phyloP scores from a whole-genome alignment of 495 filamentous ascomycete genomes.

The Trichoderma asperelloides region DNA sequence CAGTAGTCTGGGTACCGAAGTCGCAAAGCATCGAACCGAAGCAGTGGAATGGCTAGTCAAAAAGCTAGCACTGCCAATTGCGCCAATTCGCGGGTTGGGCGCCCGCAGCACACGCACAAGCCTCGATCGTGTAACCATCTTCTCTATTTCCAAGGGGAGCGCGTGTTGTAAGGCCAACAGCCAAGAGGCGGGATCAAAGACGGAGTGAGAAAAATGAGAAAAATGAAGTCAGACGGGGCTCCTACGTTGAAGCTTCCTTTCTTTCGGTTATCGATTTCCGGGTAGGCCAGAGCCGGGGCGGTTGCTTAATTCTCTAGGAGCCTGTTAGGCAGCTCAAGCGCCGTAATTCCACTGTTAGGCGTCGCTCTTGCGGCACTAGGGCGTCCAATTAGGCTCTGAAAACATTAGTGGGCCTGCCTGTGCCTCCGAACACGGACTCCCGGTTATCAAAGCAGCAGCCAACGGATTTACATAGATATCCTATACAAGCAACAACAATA shows the following conservation, averaged over 20 bases:
- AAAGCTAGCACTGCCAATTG: neutral
- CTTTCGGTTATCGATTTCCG: neutral
- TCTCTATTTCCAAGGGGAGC: neutral
- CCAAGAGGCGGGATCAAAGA: neutral
- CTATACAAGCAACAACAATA: neutral
- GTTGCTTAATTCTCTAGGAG: neutral
- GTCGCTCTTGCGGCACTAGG: neutral
- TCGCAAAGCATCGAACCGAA: constrained; percentile 25
- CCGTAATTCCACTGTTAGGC: neutral
- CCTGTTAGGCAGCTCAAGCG: neutral
- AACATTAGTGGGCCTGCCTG: neutral
- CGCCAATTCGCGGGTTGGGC: neutral
- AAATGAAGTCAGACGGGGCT: neutral
- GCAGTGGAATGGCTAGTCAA: neutral
- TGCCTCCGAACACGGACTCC: neutral
- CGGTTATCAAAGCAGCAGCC: neutral
- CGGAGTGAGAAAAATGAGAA: neutral
- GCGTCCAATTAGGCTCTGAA: neutral
- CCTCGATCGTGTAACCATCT: neutral
- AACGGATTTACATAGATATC: neutral
- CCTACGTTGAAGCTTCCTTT: neutral
- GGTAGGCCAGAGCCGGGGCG: neutral
- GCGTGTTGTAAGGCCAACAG: neutral
- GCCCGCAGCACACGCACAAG: neutral
- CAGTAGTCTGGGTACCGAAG: constrained; percentile 22